Evolutionary conservation across 2,329 filamentous ascomycete species (phyloP), one percentile per base, ranked within the genome.

Genomic region (Fusarium sp.): DNA sequence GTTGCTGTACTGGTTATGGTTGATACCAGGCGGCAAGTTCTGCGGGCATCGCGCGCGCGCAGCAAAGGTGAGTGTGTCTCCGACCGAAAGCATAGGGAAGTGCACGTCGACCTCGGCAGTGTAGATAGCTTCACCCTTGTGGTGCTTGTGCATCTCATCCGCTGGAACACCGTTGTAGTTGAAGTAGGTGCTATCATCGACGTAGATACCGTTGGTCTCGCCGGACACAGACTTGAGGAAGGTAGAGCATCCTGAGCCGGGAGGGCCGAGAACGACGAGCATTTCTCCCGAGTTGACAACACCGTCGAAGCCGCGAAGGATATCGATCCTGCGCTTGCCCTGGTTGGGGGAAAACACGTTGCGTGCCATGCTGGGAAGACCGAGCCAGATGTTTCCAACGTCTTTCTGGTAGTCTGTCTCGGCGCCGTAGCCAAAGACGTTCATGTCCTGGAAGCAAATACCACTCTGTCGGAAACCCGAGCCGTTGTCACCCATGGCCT

Each of bases 211-310:
- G 62, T 90, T 84, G 0, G 87, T 89, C 74, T 92, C 88, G 32
- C 89, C 89, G 3, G 75, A 74, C 9, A 77, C 45, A 6, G 74
- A 66, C 57, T 90, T 91, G 46, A 92, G 79, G 65, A 92, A 88
- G 0, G 90, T 91, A 11, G 89, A 88, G 69, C 89, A 92, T n/a
- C 86, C 86, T 1, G 76, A 73, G 4, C 79, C 79, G 4, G 86
- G 89, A 51, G 89, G 89, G 2, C 89, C 89, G 15, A 92, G 81
- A 3, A 91, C 89, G 10, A 91, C 86, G 20, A 91, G 77, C 87
- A 92, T 90, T 80, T 92, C 89, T 28, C 89, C 90, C 43, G 84
- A 84, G 68, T 86, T 82, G 10, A 91, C 85, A 0, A 91, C 71
- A 15, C 89, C 89, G 65, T 91, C 88, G 50, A 90, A 87, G 66